These are phyloP conservation scores for Nadsonia starkeyi-henricii DNA, from an alignment of 1,139 yeast genomes.

Conservation along the genomic window DNA sequence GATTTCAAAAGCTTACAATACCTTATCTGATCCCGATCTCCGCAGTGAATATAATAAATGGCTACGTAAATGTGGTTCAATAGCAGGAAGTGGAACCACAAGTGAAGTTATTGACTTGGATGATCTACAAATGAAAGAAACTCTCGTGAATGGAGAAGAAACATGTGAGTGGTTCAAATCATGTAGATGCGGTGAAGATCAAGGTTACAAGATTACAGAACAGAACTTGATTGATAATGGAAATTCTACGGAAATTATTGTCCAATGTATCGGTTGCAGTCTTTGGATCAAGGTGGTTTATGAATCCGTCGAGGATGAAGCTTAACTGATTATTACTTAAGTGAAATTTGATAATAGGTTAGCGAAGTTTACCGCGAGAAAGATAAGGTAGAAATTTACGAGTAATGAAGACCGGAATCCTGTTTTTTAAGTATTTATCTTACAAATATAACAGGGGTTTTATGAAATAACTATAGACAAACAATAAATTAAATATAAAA, in stretches of 20 bases:
- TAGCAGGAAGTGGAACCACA: conserved; percentile 33
- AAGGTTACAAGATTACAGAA: conserved; percentile 48
- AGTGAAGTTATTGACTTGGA: conserved; percentile 52
- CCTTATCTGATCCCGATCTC: conserved; percentile 29
- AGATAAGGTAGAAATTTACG: too few relatives aligned
- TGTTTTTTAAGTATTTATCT: too few relatives aligned
- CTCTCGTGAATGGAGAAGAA: conserved; percentile 19
- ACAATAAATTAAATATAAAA: too few relatives aligned
- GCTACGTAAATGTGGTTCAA: conserved; percentile 34
- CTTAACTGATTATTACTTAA: neutral
- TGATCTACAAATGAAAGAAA: conserved; percentile 25
- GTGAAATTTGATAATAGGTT: neutral
- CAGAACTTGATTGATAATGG: conserved; percentile 42
- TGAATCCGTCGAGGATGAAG: conserved; percentile 24
- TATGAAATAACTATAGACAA: too few relatives aligned
- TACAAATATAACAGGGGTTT: too few relatives aligned
- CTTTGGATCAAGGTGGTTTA: conserved; percentile 69
- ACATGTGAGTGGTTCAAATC: conserved; percentile 32
- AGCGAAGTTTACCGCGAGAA: too few relatives aligned
- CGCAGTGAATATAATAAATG: conserved; percentile 38
- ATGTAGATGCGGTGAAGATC: conserved; percentile 52
- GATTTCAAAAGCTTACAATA: conserved; percentile 47
- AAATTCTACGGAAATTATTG: conserved; percentile 45
- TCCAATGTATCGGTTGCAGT: conserved; percentile 73
- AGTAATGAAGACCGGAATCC: too few relatives aligned